Evolutionary conservation across 345 rosid species (phyloP).

Genomic region (Gossypium sturtianum): DNA sequence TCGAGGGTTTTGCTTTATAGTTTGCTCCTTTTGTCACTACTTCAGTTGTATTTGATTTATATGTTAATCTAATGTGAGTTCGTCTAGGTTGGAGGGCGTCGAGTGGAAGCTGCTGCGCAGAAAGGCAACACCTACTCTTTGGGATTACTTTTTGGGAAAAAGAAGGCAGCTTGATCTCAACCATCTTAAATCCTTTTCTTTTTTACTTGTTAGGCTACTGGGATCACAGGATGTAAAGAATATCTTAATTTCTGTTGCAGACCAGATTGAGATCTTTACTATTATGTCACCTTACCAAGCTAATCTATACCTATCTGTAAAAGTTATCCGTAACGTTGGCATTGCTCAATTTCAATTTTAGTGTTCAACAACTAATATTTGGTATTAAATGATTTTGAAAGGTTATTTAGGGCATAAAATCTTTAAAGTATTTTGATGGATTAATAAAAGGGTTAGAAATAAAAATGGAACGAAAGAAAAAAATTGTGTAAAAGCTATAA

Average conservation of each 20-base stretch:
- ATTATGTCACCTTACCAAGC: not conserved
- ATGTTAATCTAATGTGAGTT: not conserved
- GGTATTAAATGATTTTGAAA: too few species aligned
- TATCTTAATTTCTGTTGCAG: not conserved
- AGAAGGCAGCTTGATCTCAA: constrained; percentile 45
- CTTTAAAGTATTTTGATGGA: too few species aligned
- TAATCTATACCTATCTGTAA: too few species aligned
- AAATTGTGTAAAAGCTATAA: too few species aligned
- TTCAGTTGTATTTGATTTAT: not conserved
- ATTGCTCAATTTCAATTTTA: too few species aligned
- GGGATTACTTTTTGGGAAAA: constrained; percentile 61
- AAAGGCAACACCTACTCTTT: constrained; percentile 73
- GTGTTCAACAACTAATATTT: too few species aligned
- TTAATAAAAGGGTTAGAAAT: too few species aligned
- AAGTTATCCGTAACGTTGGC: too few species aligned
- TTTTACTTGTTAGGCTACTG: too few species aligned
- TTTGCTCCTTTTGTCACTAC: not conserved
- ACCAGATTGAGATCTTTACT: not conserved
- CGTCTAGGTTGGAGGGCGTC: constrained; percentile 62
- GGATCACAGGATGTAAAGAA: not conserved
- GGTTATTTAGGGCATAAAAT: too few species aligned
- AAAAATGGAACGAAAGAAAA: too few species aligned
- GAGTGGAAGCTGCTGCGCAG: constrained; percentile 71
- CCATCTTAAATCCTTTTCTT: not conserved
- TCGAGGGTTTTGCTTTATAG: not conserved